Evolutionary conservation across 306 rosid genomes (phyloP).

Genomic region (Lithocarpus polystachyus): DNA sequence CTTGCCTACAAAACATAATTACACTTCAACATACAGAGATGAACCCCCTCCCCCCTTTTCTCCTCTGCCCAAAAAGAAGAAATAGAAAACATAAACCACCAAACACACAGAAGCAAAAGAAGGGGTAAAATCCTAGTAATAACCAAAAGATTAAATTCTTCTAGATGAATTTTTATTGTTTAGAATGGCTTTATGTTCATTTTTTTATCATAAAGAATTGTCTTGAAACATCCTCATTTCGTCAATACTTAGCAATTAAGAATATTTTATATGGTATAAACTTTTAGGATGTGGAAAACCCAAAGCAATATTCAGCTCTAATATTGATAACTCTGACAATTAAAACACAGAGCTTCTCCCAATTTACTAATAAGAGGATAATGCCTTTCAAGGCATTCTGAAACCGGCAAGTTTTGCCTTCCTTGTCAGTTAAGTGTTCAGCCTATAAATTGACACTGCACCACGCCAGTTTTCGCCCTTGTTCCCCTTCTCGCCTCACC

Average conservation of each 20-base stretch:
- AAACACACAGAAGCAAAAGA: background rate
- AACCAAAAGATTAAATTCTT: background rate
- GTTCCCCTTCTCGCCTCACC: too few species aligned
- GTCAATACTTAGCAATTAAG: background rate
- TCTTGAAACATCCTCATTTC: background rate
- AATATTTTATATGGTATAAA: background rate
- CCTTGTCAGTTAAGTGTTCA: too few species aligned
- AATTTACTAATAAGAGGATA: background rate
- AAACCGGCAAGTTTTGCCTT: too few species aligned
- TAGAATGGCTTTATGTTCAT: background rate
- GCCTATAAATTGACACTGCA: too few species aligned
- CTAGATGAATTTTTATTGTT: background rate
- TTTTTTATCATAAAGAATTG: background rate
- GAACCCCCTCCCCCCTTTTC: background rate
- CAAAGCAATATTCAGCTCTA: background rate
- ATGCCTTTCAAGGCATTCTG: too few species aligned
- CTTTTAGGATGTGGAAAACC: background rate
- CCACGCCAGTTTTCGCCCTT: too few species aligned
- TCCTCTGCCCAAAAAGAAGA: background rate
- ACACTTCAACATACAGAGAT: slow-evolving; percentile 5
- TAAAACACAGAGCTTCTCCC: background rate
- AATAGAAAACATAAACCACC: background rate
- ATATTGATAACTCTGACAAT: background rate
- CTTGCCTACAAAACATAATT: slow-evolving; percentile 21
- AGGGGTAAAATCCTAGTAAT: background rate